Percentiles rank a stretch among this genome's conserved stretches.
Evolutionary conservation across 768 basidiomycete genomes (phyloP).

Genomic region (Amanita pseudoporphyria): DNA sequence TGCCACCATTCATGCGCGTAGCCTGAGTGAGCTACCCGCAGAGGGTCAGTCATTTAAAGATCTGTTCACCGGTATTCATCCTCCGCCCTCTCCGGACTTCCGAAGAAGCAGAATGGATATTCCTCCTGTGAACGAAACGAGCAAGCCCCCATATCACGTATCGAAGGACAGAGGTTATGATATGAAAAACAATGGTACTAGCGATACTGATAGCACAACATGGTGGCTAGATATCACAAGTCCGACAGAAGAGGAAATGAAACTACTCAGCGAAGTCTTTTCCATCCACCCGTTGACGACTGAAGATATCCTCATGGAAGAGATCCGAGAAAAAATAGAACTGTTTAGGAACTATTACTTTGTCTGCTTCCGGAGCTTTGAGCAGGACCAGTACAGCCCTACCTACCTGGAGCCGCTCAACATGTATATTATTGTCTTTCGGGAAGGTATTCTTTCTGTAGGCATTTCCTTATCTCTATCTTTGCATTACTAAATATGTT

Average conservation of each 20-base stretch:
- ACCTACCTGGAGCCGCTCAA: constrained; percentile 97
- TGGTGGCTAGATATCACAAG: constrained; percentile 97
- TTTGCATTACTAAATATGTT: neutral
- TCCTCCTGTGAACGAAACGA: neutral
- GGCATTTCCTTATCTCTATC: constrained; percentile 15
- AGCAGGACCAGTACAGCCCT: constrained; percentile 96
- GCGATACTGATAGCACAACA: constrained; percentile 62
- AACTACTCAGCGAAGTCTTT: constrained; percentile 95
- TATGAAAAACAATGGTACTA: neutral
- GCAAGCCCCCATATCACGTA: no score
- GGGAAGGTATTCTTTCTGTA: constrained; percentile 92
- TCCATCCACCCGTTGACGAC: constrained; percentile 96
- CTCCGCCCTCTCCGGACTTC: constrained; percentile 4
- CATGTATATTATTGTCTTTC: constrained; percentile 99
- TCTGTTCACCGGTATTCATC: constrained; percentile 56
- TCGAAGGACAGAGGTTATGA: neutral
- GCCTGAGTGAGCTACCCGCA: constrained; percentile 85
- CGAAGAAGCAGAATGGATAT: neutral
- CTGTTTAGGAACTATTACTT: constrained; percentile 98
- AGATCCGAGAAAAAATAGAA: constrained; percentile 99
- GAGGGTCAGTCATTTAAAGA: constrained; percentile 92
- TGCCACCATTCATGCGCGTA: constrained; percentile 92
- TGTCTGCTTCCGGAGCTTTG: constrained; percentile 98
- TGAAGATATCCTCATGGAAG: constrained; percentile 99
- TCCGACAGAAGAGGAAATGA: constrained; percentile 99